Base-by-base conservation (phyloP, 2,329 filamentous ascomycete genomes). In the Teratosphaeria epicoccoides region DNA sequence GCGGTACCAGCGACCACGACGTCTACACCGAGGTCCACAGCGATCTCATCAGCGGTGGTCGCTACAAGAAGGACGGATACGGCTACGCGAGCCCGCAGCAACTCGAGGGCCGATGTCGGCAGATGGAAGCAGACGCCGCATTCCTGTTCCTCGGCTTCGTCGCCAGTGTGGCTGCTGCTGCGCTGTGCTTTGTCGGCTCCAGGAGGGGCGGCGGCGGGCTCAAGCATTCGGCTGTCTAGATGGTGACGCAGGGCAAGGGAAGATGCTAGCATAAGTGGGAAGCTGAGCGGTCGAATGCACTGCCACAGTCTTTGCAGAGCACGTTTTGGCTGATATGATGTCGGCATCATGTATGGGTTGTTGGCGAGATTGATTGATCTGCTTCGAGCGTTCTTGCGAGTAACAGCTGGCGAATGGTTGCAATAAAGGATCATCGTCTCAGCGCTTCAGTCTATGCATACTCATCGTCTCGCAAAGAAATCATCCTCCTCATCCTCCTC, bases 111-210 rank as follows among this genome's bases (percentile, higher is more conserved):
- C 59, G 59, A 24, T 63, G 61, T 51, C 53, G 51, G 24, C 49
- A 52, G 28, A 54, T 53, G 17, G 52, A 57, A 23, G 60, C 61
- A 2, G 58, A 62, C 44, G 33, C 56, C 24, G 61, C 52, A 11
- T 63, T 63, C 46, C 50, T 61, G 48, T 61, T 61, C 44, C 49
- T 63, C 11, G 57, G 46, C 2, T 60, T 56, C 46, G 46, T 52
- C 20, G 49, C 52, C 22, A 49, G 49, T 47, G 24, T 57, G 7
- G 52, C 49, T 22, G 56, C 55, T 24, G 55, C 55, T 4, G 52
- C 46, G 12, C 24, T 58, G 20, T 50, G 52, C 50, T 54, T 47
- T 17, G n/a, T 54, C 26, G 50, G 47, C 6, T 45, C 50, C 10
- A 51, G 49, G 46, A 51, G 50, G 24, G 50, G 52, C 46, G 33